Evolutionary conservation across 164 flowering plant genomes (phyloP), one percentile per base, ranked within the genome.

Genomic region (Paratinospora sagittata): DNA sequence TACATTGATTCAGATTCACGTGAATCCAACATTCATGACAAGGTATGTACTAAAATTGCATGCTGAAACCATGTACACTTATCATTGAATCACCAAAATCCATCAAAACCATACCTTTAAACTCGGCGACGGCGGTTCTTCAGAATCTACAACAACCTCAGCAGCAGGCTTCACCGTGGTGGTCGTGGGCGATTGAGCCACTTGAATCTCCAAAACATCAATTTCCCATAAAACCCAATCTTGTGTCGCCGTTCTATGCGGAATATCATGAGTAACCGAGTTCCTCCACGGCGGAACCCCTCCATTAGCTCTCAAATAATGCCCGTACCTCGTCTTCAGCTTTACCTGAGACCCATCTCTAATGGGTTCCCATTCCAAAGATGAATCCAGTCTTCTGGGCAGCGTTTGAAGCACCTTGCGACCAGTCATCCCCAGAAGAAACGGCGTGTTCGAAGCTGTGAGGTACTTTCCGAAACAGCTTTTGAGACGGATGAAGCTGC

Each of bases 261-360:
- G 96, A 14, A 86, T 77, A 76, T 91, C 97, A 63, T 93, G 98
- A 10, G 98, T 90, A 4, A 93, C 78, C 3, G 94, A 82, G 74
- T 91, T 90, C 41, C 93, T 78, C 98, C 97, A 93, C 12, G 98
- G 97, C 21, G 97, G 97, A 8, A 88, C 8, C 1, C 91, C 90
- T 0, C 94, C 97, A 73, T 93, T 93, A n/a, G 87, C 98, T 24
- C 98, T 79, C 69, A 93, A 74, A 73, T 78, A 93, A 57, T 91
- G 76, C 0, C 94, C 96, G 57, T 89, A 85, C 41, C 89, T 72
- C 8, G 96, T 93, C 82, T 71, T 86, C 43, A 93, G 81, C 83
- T 82, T 89, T 27, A 91, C 75, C 23, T 71, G 80, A 43, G 52
- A 26, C 26, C 88, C 96, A 1, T 89, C 98, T 34, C 85, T 70